Percentiles rank a stretch among this genome's conserved stretches.
phyloP scores from a whole-genome alignment of 139 green algal species.

The Micractinium conductrix region DNA sequence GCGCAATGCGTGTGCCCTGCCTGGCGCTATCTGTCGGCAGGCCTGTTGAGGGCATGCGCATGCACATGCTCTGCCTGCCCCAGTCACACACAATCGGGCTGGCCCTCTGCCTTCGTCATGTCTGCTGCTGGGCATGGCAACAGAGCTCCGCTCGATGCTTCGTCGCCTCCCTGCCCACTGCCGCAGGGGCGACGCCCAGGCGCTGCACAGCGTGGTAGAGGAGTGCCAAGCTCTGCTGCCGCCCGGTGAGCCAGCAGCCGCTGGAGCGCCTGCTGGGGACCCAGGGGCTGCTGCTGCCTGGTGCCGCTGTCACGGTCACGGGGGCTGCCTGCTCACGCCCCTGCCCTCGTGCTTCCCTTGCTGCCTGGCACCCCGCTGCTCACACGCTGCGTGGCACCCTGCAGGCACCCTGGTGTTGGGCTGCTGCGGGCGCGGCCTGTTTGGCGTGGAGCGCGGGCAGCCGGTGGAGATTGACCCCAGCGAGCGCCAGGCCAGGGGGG shows the following conservation, averaged over 20 bases:
- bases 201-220: no score
- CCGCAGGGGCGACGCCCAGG: no score
- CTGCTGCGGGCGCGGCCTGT: slow-evolving; percentile 23
- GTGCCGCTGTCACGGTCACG: no score
- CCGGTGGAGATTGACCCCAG: slow-evolving; percentile 11
- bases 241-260: neutral
- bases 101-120: neutral
- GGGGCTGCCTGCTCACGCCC: no score
- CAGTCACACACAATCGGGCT: neutral
- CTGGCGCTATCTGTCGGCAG: no score
- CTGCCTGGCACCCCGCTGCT: no score
- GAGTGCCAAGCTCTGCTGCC: slow-evolving; percentile 23
- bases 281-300: no score
- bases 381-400: no score
- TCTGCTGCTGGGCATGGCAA: no score
- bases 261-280: neutral
- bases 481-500: neutral
- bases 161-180: no score
- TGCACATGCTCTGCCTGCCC: neutral
- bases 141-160: no score
- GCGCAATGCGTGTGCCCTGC: no score
- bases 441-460: neutral
- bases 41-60: neutral
- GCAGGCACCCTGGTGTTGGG: slow-evolving; percentile 19
- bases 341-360: neutral